Conservation (phyloP, 495 filamentous ascomycete genomes). For the Aspergillus panamensis region DNA sequence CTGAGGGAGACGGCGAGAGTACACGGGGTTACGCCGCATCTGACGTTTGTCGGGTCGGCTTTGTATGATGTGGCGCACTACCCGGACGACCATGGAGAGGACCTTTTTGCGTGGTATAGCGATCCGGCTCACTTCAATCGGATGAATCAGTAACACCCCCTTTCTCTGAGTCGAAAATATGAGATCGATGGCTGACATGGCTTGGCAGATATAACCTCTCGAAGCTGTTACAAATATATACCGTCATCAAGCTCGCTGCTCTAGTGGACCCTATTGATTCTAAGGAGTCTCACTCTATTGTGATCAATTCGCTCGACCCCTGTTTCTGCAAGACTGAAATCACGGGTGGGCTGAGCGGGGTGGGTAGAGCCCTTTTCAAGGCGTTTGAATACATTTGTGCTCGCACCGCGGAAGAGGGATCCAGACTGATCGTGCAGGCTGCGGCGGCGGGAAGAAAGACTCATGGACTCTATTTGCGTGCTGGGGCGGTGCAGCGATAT, state of each 20-base stretch:
- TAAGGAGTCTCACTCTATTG: background rate
- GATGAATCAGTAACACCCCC: conserved; percentile 3
- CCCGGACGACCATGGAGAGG: background rate
- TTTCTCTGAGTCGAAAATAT: background rate
- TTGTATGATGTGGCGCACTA: conserved; percentile 9
- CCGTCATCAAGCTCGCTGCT: background rate
- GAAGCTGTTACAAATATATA: conserved; percentile 4
- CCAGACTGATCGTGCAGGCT: background rate
- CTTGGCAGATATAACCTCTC: conserved; percentile 3
- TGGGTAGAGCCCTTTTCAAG: background rate
- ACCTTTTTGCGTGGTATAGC: conserved; percentile 3
- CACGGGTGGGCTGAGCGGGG: background rate
- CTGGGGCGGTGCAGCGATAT: conserved; percentile 2
- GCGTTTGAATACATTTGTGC: background rate
- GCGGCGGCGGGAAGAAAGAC: conserved; percentile 2
- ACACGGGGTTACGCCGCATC: background rate
- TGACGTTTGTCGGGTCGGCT: conserved; percentile 6
- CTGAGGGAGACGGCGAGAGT: conserved; percentile 4
- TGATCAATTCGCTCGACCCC: conserved; percentile 8
- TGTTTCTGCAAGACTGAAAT: conserved; percentile 9
- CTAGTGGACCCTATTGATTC: background rate
- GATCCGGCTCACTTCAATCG: background rate
- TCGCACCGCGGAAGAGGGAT: conserved; percentile 2
- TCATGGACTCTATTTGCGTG: conserved; percentile 5
- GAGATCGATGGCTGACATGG: background rate